phyloP scores from a whole-genome alignment of 1,284 basidiomycete genomes.

The Chondrostereum purpureum region DNA sequence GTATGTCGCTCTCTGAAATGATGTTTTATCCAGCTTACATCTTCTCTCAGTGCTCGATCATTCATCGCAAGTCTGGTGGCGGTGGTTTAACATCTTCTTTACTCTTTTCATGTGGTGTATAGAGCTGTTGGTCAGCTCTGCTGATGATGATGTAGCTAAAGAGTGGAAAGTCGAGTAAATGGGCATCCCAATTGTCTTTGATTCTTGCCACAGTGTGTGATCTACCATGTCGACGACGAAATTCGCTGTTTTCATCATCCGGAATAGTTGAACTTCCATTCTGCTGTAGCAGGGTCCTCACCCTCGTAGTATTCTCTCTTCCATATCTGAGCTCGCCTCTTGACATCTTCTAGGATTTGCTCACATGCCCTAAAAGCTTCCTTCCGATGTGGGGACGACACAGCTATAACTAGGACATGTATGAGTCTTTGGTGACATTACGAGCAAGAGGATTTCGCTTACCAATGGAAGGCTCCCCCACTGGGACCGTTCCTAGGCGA shows the following conservation, averaged over 20 bases:
- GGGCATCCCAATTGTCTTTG: not conserved
- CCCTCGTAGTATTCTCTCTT: slow-evolving; percentile 82
- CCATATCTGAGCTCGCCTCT: slow-evolving; percentile 81
- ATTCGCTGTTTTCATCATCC: not conserved
- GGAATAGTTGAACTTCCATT: slow-evolving; percentile 66
- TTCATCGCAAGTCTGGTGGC: slow-evolving; percentile 85
- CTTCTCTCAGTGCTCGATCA: slow-evolving; percentile 59
- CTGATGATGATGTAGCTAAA: slow-evolving; percentile 63
- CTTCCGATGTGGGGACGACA: slow-evolving; percentile 79
- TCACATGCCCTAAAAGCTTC: slow-evolving; percentile 80
- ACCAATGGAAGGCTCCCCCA: slow-evolving; percentile 74
- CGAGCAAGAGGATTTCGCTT: not conserved
- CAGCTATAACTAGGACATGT: slow-evolving; percentile 55
- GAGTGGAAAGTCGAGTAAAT: slow-evolving; percentile 74
- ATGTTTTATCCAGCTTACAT: slow-evolving; percentile 2
- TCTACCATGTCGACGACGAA: too few relatives aligned
- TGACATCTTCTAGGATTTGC: slow-evolving; percentile 77
- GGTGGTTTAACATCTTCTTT: slow-evolving; percentile 83
- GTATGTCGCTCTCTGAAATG: slow-evolving; percentile 35
- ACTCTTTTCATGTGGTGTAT: slow-evolving; percentile 76
- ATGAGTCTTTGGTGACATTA: not conserved
- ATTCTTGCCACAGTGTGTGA: not conserved
- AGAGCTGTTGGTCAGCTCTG: slow-evolving; percentile 72
- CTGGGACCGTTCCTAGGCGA: slow-evolving; percentile 72
- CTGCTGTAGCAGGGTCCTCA: slow-evolving; percentile 49